Conservation (phyloP, 1,139 yeast genomes). For the Blastobotrys apis region DNA sequence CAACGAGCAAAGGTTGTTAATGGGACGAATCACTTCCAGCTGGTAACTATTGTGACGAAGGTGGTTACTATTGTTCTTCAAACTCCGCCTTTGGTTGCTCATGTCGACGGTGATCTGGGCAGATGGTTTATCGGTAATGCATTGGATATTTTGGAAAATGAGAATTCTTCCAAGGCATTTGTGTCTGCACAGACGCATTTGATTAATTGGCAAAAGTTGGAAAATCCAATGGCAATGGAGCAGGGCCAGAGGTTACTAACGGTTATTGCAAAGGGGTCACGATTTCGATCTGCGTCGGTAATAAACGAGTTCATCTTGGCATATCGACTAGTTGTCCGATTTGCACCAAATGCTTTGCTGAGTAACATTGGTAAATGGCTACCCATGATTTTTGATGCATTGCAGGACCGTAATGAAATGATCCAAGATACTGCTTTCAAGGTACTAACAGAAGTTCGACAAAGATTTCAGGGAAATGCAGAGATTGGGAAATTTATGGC, state of each 20-base stretch:
- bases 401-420: slow-evolving; percentile 20
- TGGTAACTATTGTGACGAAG: slow-evolving; percentile 23
- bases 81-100: slow-evolving; percentile 17
- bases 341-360: slow-evolving; percentile 20
- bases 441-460: slow-evolving; percentile 15
- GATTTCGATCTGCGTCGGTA: slow-evolving; percentile 25
- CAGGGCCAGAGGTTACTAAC: slow-evolving; percentile 21
- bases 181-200: slow-evolving; percentile 28
- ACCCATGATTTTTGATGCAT: slow-evolving; percentile 22
- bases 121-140: slow-evolving; percentile 26
- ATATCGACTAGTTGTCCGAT: slow-evolving; percentile 18
- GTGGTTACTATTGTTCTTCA: slow-evolving; percentile 26
- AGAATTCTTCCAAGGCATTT: slow-evolving; percentile 22
- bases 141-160: slow-evolving; percentile 22
- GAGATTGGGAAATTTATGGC: background rate
- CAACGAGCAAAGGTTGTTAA: slow-evolving; percentile 17
- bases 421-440: slow-evolving; percentile 24
- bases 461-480: background rate
- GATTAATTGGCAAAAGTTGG: slow-evolving; percentile 26
- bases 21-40: slow-evolving; percentile 20
- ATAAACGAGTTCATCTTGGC: slow-evolving; percentile 25
- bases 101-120: slow-evolving; percentile 23
- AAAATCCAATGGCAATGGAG: slow-evolving; percentile 22
- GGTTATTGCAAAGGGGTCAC: slow-evolving; percentile 21
- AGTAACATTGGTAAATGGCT: slow-evolving; percentile 25